Base-by-base conservation (phyloP, 2,329 filamentous ascomycete species). In the Aspergillus brunneoviolaceus region DNA sequence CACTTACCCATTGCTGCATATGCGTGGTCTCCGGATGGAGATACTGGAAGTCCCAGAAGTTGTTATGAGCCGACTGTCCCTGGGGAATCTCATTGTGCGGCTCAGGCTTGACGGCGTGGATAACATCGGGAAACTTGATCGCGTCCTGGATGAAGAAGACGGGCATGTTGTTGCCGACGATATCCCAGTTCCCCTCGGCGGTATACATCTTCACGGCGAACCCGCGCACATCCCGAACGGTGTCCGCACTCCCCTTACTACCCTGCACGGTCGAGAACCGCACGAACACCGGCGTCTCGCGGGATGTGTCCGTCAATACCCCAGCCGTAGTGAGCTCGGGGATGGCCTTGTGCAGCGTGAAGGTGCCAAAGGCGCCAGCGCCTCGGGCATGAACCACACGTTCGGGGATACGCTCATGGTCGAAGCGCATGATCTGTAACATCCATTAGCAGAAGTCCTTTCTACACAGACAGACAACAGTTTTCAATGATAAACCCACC, bases 121-220 rank as follows among this genome's bases (percentile, higher is more conserved):
- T 68, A 0, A 78, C 63, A 63, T 79, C 76, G 0, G 76, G 75
- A 58, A 79, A 79, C 35, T 74, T 74, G 49, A 77, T 70, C 0
- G 76, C 72, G 63, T 78, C 76, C 58, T 77, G 76, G 35, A 78
- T 77, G 52, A 78, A 78, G 63, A 78, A 78, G 1, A 77, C 72
- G 0, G 76, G 75, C 21, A 78, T 76, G 50, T 77, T 77, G 56
- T 78, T 77, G 11, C 75, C 75, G 5, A 77, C 75, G 51, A 78
- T 72, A 63, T 77, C 74, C 86, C 87, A 91, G 66, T 90, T 92
- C 4, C 89, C 90, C 68, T 93, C 89, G 0, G 89, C 78, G 0
- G 90, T 92, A 71, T 92, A 92, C 69, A 91, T 87, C 74, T 91
- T 91, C 63, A 91, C 76, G 0, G 90, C 89, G 64, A 94, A 95